A percentile compares a stretch with the other conserved stretches of the same genome.
Conservation (phyloP, 768 basidiomycete genomes). For the Harrya chromipes region DNA sequence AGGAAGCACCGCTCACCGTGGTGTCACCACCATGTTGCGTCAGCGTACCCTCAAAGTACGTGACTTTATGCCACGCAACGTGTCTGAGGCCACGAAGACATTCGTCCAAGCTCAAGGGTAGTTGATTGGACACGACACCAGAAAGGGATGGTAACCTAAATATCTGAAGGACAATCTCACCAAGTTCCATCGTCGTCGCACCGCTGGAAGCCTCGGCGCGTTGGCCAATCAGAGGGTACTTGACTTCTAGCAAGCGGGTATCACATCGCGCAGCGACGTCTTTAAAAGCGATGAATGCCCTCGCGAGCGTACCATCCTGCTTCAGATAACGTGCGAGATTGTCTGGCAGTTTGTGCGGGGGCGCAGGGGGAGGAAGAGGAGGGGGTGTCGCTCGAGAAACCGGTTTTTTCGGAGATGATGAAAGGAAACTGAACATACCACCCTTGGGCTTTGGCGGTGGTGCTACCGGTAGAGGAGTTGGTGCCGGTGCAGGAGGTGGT, state of each 20-base stretch:
- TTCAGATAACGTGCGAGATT: slow-evolving; percentile 82
- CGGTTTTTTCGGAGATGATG: slow-evolving; percentile 70
- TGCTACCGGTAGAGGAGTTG: slow-evolving; percentile 39
- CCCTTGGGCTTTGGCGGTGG: slow-evolving; percentile 53
- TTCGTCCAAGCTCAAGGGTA: slow-evolving; percentile 93
- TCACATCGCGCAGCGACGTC: slow-evolving; percentile 83
- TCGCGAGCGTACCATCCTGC: slow-evolving; percentile 83
- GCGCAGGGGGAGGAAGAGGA: slow-evolving; percentile 35
- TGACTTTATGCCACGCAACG: slow-evolving; percentile 91
- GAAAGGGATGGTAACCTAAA: slow-evolving; percentile 88
- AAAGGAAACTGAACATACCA: slow-evolving; percentile 75
- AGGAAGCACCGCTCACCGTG: slow-evolving; percentile 49
- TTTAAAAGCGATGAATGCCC: slow-evolving; percentile 86
- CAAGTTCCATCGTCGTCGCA: slow-evolving; percentile 68
- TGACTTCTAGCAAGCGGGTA: slow-evolving; percentile 79
- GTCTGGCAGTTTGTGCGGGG: slow-evolving; percentile 52
- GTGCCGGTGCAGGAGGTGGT: slow-evolving; percentile 45
- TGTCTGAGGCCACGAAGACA: slow-evolving; percentile 85
- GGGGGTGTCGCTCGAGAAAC: slow-evolving; percentile 37
- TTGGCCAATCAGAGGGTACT: slow-evolving; percentile 78
- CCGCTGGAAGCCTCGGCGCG: slow-evolving; percentile 50
- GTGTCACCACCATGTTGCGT: slow-evolving; percentile 96
- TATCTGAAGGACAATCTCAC: slow-evolving; percentile 85
- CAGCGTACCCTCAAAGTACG: slow-evolving; percentile 88
- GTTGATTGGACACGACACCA: slow-evolving; percentile 69